phyloP scores from a whole-genome alignment of 2,329 filamentous ascomycete genomes.

The Nemania diffusa region DNA sequence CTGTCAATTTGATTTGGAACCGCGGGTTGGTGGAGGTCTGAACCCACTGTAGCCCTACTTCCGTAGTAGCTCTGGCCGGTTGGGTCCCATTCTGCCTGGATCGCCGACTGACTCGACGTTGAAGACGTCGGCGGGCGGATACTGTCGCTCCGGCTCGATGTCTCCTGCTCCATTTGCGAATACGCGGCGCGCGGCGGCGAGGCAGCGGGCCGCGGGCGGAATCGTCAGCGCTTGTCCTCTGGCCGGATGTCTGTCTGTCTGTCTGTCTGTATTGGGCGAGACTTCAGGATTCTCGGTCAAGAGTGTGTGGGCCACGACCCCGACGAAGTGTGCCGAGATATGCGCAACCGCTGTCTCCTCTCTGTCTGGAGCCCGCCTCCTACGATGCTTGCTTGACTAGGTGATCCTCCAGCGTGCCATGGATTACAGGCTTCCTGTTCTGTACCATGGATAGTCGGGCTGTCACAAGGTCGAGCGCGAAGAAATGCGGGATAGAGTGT shows the following conservation, averaged over 20 bases:
- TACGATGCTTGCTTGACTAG: constrained; percentile 13
- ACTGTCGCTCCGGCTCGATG: constrained; percentile 11
- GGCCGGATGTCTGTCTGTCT: background rate
- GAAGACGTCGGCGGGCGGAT: constrained; percentile 24
- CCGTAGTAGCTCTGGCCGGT: constrained; percentile 23
- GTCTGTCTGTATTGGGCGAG: too few species aligned
- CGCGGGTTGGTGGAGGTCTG: background rate
- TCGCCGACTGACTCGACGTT: constrained; percentile 26
- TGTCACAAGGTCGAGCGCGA: background rate
- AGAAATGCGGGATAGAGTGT: constrained; percentile 4
- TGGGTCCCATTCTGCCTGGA: constrained; percentile 28
- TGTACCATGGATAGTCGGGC: background rate
- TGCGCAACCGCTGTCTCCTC: constrained; percentile 6
- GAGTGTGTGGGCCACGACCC: constrained; percentile 8
- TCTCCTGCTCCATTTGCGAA: constrained; percentile 25
- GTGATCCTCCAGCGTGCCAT: constrained; percentile 19
- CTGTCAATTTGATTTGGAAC: constrained; percentile 20
- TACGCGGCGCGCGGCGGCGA: constrained; percentile 14
- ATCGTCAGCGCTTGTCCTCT: constrained; percentile 13
- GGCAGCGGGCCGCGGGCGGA: constrained; percentile 13
- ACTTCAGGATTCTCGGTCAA: constrained; percentile 18
- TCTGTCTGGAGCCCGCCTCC: constrained; percentile 10
- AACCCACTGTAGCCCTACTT: constrained; percentile 29
- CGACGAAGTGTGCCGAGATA: constrained; percentile 7
- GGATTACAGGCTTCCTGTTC: background rate